Percentiles rank a stretch among this genome's conserved stretches.
Conservation (phyloP, 2,329 filamentous ascomycete genomes). For the Didymella exigua region DNA sequence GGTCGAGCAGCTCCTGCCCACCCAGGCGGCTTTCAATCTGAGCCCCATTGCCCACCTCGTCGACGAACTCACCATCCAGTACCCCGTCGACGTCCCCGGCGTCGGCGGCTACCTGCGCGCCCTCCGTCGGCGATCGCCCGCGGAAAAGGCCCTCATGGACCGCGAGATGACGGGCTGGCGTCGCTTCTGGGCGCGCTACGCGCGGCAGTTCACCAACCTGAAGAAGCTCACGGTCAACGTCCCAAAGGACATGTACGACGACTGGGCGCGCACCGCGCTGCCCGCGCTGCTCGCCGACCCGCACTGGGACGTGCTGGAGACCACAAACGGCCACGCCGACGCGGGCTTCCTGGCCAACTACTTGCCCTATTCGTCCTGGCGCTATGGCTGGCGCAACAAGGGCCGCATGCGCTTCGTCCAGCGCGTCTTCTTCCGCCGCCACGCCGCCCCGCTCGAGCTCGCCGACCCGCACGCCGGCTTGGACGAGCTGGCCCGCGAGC, state of each 20-base stretch:
- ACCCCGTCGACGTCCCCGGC: constrained; percentile 41
- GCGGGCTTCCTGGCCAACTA: constrained; percentile 16
- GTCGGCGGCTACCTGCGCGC: constrained; percentile 35
- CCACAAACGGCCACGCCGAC: constrained; percentile 18
- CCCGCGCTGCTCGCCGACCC: constrained; percentile 29
- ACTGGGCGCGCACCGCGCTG: constrained; percentile 38
- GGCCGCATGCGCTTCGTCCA: constrained; percentile 39
- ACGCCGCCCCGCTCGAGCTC: constrained; percentile 27
- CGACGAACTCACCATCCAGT: constrained; percentile 46
- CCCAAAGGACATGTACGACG: constrained; percentile 41
- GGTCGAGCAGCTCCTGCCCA: constrained; percentile 37
- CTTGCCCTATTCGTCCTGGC: constrained; percentile 26
- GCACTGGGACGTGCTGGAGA: constrained; percentile 42
- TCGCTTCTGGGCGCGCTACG: constrained; percentile 46
- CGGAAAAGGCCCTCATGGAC: constrained; percentile 35
- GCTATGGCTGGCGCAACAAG: constrained; percentile 27
- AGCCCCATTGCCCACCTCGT: constrained; percentile 41
- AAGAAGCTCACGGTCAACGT: constrained; percentile 44
- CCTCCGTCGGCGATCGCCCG: constrained; percentile 26
- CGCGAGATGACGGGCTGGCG: constrained; percentile 45
- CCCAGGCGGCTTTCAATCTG: constrained; percentile 43
- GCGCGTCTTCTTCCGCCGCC: constrained; percentile 42
- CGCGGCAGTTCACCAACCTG: constrained; percentile 42
- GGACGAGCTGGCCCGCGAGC: constrained; percentile 29
- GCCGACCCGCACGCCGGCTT: neutral